Conservation (phyloP, 1,284 basidiomycete genomes). For the Porogramme epimiltina region DNA sequence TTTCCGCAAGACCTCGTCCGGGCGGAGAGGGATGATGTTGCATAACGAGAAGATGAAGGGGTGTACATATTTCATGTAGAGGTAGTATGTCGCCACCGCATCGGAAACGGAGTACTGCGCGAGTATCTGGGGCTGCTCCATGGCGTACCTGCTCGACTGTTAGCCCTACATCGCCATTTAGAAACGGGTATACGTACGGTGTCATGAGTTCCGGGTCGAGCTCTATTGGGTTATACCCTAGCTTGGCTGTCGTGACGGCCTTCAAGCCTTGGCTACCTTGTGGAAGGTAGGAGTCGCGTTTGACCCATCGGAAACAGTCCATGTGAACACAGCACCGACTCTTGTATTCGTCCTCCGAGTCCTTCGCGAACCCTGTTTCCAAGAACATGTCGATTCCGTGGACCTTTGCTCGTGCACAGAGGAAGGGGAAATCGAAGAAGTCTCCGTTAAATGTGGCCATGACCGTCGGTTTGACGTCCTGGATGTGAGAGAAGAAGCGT, state of each 20-base stretch:
- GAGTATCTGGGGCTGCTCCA: conserved; percentile 93
- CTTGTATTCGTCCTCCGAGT: conserved; percentile 96
- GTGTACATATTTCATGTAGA: conserved; percentile 99
- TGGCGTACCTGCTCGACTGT: conserved; percentile 73
- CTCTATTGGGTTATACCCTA: conserved; percentile 97
- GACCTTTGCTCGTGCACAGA: conserved; percentile 83
- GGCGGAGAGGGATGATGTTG: conserved; percentile 97
- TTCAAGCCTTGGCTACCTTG: conserved; percentile 99
- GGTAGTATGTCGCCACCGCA: conserved; percentile 98
- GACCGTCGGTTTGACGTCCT: conserved; percentile 92
- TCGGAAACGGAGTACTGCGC: conserved; percentile 99
- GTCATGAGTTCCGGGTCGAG: conserved; percentile 99
- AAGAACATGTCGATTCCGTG: conserved; percentile 97
- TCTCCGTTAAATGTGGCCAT: conserved; percentile 99
- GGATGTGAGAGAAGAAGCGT: conserved; percentile 93
- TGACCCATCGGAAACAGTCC: conserved; percentile 99
- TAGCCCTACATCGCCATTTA: neutral
- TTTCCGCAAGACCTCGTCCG: conserved; percentile 96
- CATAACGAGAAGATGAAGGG: conserved; percentile 99
- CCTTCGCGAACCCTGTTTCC: conserved; percentile 92
- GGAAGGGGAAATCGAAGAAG: conserved; percentile 99
- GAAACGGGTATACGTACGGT: conserved; percentile 66
- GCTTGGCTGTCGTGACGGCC: conserved; percentile 95
- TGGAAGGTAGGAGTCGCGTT: conserved; percentile 98
- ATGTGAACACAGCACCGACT: conserved; percentile 94